These are phyloP conservation scores for Naganishia sp. DNA, from an alignment of 1,284 basidiomycete species.

Conservation along the genomic window DNA sequence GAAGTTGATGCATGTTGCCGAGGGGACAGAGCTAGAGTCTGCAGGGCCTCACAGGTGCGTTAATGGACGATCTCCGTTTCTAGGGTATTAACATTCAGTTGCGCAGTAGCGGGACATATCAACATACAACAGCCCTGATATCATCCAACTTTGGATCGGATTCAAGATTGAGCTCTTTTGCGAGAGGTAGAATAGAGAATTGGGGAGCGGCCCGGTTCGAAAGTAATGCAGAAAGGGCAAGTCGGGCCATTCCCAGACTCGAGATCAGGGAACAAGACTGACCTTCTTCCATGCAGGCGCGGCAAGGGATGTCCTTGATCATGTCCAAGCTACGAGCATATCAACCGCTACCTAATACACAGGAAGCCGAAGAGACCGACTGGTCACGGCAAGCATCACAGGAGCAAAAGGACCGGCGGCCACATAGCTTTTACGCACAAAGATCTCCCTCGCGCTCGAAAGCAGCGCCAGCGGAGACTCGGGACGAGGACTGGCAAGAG, in stretches of 20 bases:
- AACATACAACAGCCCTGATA: slow-evolving; percentile 51
- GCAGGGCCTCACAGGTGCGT: slow-evolving; percentile 48
- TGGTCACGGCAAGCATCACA: background rate
- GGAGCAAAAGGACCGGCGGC: slow-evolving; percentile 16
- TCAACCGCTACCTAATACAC: slow-evolving; percentile 30
- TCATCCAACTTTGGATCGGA: slow-evolving; percentile 50
- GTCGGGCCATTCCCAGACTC: slow-evolving; percentile 40
- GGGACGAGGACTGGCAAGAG: slow-evolving; percentile 14
- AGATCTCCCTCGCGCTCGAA: background rate
- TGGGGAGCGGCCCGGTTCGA: slow-evolving; percentile 53
- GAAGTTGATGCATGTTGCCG: slow-evolving; percentile 54
- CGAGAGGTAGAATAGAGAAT: slow-evolving; percentile 50
- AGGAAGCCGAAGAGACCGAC: slow-evolving; percentile 26
- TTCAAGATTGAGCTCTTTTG: slow-evolving; percentile 43
- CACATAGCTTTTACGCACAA: slow-evolving; percentile 21
- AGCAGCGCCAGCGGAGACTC: background rate
- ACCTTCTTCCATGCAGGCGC: slow-evolving; percentile 40
- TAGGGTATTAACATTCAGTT: background rate
- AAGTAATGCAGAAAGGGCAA: slow-evolving; percentile 48
- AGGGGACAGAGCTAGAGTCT: slow-evolving; percentile 45
- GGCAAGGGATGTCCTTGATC: slow-evolving; percentile 54
- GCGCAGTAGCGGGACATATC: slow-evolving; percentile 41
- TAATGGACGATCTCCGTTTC: background rate
- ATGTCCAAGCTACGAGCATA: slow-evolving; percentile 40
- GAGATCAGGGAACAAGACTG: slow-evolving; percentile 35